Evolutionary conservation across 202 grass and related monocot genomes (phyloP).

Genomic region (Setaria viridis): DNA sequence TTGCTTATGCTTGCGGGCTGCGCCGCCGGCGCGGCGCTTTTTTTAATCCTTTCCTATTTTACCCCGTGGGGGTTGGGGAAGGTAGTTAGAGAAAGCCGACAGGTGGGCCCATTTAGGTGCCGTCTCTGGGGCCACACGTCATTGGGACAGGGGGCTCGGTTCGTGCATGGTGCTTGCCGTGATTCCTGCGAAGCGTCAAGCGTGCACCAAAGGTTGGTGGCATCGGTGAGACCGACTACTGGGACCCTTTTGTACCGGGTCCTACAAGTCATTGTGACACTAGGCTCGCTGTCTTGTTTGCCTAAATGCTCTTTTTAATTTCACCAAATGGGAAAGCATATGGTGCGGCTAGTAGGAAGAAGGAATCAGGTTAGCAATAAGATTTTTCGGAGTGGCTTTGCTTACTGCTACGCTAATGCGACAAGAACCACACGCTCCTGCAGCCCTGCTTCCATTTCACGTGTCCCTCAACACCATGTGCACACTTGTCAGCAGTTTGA

Average conservation of each 20-base stretch:
- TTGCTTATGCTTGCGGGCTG: constrained; percentile 35
- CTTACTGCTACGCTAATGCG: constrained; percentile 21
- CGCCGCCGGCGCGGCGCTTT: constrained; percentile 2
- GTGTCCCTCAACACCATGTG: neutral
- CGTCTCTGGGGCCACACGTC: neutral
- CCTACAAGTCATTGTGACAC: accelerated
- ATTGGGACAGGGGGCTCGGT: neutral
- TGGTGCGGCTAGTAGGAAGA: neutral
- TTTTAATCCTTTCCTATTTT: neutral
- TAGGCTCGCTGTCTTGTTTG: neutral
- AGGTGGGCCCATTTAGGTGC: neutral
- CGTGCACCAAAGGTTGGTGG: too few species aligned
- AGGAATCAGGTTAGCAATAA: neutral
- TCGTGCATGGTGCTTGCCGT: neutral
- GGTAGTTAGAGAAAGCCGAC: constrained; percentile 32
- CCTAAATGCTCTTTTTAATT: neutral
- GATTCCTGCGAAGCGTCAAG: too few species aligned
- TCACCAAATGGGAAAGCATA: constrained; percentile 32
- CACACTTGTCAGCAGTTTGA: neutral
- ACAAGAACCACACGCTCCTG: constrained; percentile 17
- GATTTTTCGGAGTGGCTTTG: neutral
- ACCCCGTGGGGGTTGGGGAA: constrained; percentile 18
- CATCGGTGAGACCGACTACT: neutral
- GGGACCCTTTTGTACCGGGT: accelerated
- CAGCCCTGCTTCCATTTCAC: neutral